These are phyloP conservation scores for Ophiostoma triangulosporum DNA, from an alignment of 2,329 filamentous ascomycete species.

Conservation along the genomic window DNA sequence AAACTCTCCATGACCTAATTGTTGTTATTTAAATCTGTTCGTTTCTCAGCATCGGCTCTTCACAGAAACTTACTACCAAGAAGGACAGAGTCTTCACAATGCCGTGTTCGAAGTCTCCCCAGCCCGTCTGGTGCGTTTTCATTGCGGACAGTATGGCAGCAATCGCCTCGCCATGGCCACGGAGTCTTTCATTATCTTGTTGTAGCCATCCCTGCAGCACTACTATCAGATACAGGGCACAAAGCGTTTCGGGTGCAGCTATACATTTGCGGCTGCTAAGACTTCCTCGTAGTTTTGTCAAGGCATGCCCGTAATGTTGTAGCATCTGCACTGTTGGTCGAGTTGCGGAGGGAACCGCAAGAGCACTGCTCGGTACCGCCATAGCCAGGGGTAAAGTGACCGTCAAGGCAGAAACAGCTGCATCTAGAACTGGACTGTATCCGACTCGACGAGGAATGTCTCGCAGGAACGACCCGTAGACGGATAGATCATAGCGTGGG, in stretches of 20 bases:
- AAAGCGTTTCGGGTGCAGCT: slow-evolving; percentile 7
- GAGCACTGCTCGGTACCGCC: neutral
- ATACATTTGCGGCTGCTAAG: neutral
- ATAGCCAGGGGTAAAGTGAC: slow-evolving; percentile 1
- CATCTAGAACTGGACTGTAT: slow-evolving; percentile 7
- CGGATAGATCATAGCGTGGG: slow-evolving; percentile 11
- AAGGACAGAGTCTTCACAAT: slow-evolving; percentile 8
- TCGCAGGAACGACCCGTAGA: slow-evolving; percentile 9
- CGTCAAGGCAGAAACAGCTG: slow-evolving; percentile 6
- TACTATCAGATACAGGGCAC: slow-evolving; percentile 10
- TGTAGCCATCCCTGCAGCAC: slow-evolving; percentile 12
- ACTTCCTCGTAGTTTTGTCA: slow-evolving; percentile 4
- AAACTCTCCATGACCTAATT: slow-evolving; percentile 11
- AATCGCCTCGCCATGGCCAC: slow-evolving; percentile 10
- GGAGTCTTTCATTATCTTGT: neutral
- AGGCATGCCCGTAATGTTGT: slow-evolving; percentile 3
- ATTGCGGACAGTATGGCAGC: slow-evolving; percentile 6
- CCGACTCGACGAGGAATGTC: slow-evolving; percentile 11
- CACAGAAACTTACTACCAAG: slow-evolving; percentile 2
- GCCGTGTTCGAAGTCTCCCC: slow-evolving; percentile 3
- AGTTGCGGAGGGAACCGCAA: neutral
- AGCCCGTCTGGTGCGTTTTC: neutral
- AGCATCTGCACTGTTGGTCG: slow-evolving; percentile 10
- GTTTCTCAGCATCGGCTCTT: neutral
- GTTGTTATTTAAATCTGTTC: neutral